Evolutionary conservation across 2,329 filamentous ascomycete genomes (phyloP), one percentile per base, ranked within the genome.

Genomic region (Aspergillus tubingensis): DNA sequence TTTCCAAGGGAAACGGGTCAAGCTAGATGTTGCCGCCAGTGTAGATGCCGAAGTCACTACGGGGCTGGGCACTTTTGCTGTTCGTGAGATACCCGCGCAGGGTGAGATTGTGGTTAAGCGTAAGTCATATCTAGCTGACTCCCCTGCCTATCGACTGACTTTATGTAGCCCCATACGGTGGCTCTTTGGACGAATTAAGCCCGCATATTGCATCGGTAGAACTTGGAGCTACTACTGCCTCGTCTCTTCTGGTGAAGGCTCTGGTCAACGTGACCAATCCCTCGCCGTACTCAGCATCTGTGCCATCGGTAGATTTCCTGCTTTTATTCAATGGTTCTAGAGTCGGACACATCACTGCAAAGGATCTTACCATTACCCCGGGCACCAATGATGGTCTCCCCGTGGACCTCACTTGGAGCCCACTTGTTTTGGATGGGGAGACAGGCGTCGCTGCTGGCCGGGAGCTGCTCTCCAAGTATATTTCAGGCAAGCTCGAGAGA

Each of bases 81-180:
- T 98, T 70, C 91, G 91, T 76, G 87, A 89, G 67, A 89, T 99
- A 70, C 94, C 94, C 51, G 92, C 75, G 47, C 84, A 92, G 81
- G 93, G 95, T 68, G 86, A 88, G 71, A 88, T 99, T 72, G 91
- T 91, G 78, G 86, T 98, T 81, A 96, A 96, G 86, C 91, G 92
- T 96, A 89, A 87, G 93, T 91, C 70, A 62, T 67, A 64, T 66
- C 67, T 62, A 67, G 66, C 21, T 21, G n/a, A 43, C 32, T 5
- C 3, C 62, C 49, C 30, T 32, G 62, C 68, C 65, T 63, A 67
- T 57, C 57, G 57, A 65, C 68, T 73, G 60, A 70, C 62, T 48
- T 61, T 53, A 48, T 63, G 65, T 75, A 90, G 89, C 86, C 67
- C 80, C 89, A 54, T 83, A 85, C 55, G 81, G 82, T 58, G 83